A percentile compares a stretch with the other conserved stretches of the same genome.
Conservation (phyloP, 2,329 filamentous ascomycete genomes). For the Colletotrichum orbiculare region DNA sequence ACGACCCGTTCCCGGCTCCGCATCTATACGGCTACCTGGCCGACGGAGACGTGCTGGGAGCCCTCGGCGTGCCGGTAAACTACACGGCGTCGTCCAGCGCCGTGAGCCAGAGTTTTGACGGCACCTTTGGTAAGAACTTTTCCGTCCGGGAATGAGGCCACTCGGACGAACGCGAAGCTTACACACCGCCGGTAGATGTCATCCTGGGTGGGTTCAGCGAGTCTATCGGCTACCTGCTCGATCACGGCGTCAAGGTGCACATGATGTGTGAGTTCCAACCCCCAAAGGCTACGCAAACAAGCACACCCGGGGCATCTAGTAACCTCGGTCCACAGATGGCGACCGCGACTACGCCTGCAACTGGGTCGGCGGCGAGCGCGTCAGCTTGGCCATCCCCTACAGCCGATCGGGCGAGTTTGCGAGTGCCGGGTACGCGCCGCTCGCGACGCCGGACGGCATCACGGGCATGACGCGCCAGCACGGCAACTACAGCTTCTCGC, state of each 20-base stretch:
- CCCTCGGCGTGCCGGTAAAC: slow-evolving; percentile 71
- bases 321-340: slow-evolving; percentile 47
- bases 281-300: too few species aligned
- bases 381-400: slow-evolving; percentile 65
- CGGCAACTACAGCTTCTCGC: slow-evolving; percentile 72
- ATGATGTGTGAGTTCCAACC: slow-evolving; percentile 60
- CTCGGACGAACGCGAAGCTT: slow-evolving; percentile 15
- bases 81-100: slow-evolving; percentile 49
- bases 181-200: slow-evolving; percentile 43
- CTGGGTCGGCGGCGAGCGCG: slow-evolving; percentile 71
- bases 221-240: slow-evolving; percentile 54
- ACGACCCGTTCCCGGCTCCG: slow-evolving; percentile 37
- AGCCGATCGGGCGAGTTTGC: slow-evolving; percentile 59
- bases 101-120: slow-evolving; percentile 21
- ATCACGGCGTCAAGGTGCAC: slow-evolving; percentile 67
- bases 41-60: slow-evolving; percentile 57
- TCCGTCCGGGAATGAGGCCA: neutral
- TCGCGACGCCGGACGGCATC: slow-evolving; percentile 71
- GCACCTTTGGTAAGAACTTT: slow-evolving; percentile 14
- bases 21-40: slow-evolving; percentile 37
- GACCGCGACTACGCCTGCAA: slow-evolving; percentile 59
- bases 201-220: slow-evolving; percentile 52
- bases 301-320: too few species aligned
- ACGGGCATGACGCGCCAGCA: slow-evolving; percentile 77
- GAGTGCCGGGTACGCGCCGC: slow-evolving; percentile 71